Evolutionary conservation across 139 green algal genomes (phyloP), one percentile per base, ranked within the genome.

Genomic region (Chlorella sorokiniana): DNA sequence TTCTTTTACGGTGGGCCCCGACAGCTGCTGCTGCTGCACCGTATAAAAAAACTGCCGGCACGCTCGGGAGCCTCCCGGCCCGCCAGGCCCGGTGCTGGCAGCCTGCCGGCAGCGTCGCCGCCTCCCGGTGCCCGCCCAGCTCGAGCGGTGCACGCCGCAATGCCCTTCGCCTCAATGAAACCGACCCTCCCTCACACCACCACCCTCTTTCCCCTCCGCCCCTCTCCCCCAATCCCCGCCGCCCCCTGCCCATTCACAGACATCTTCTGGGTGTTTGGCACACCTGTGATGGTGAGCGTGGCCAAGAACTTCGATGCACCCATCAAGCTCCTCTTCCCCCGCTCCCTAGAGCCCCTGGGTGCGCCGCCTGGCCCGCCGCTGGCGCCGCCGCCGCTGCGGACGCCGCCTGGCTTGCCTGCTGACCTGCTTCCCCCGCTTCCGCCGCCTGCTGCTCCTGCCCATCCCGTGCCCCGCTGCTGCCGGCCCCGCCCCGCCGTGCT

Each of bases 261-360:
- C 91, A 96, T 99, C 79, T 99, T 99, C 86, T 99, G 97, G 97
- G 97, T 99, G 31, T 99, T 99, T 89, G 99, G 86, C 87, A 99
- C 97, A 0, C 97, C 97, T 4, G 82, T 92, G 9, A 90, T 90
- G 89, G 87, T 89, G 9, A 88, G 83, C 8, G 96, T 99, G 25
- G 96, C 96, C 31, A 98, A 96, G 81, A 97, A 94, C 29, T 98
- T 99, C 82, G 96, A 99, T 77, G 97, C 94, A 0, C 97, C 97
- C 69, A 99, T 99, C 89, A 99, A 99, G 89, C 89, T 99, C 72
- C 85, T 98, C 18, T 98, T 98, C 82, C 93, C 93, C 0, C 85
- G 92, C 1, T 40, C 69, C 18, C 71, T 68, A 25, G 52, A 82
- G 45, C 33, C 44, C 22, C 44, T 75, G 31, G 62, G 59, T 70